Conservation (phyloP, 305 asterid genomes). For the Fraxinus sp. region DNA sequence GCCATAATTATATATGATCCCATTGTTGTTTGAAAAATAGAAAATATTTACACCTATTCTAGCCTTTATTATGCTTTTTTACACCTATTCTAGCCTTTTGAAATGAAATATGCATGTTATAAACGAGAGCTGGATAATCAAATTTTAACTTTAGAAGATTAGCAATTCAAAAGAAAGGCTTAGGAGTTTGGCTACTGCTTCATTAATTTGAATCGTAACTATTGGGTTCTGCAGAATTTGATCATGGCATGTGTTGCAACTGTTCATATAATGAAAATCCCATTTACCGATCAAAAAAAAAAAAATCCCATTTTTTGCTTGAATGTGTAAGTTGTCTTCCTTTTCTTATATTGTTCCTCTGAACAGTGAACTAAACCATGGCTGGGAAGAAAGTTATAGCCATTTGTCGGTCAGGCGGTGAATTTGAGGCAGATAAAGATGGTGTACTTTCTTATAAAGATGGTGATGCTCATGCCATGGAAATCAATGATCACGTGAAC, state of each 20-base stretch:
- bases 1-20: neutral
- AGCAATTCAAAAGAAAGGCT: slow-evolving; percentile 3
- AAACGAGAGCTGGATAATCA: neutral
- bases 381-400: slow-evolving; percentile 71
- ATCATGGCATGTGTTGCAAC: slow-evolving; percentile 1
- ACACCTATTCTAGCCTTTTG: neutral
- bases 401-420: slow-evolving; percentile 94
- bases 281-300: too few relatives aligned
- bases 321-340: neutral
- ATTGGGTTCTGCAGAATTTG: neutral
- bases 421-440: slow-evolving; percentile 68
- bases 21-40: too few relatives aligned
- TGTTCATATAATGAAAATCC: neutral
- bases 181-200: slow-evolving; percentile 14
- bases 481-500: slow-evolving; percentile 70
- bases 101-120: neutral
- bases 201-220: neutral
- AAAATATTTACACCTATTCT: too few relatives aligned
- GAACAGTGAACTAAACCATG: slow-evolving; percentile 50
- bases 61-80: neutral
- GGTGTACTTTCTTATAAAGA: slow-evolving; percentile 76
- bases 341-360: slow-evolving; percentile 22
- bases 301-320: neutral
- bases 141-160: neutral
- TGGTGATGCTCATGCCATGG: slow-evolving; percentile 99